Base-by-base conservation (phyloP, 1,139 yeast genomes). In the Geotrichum aggregatum region DNA sequence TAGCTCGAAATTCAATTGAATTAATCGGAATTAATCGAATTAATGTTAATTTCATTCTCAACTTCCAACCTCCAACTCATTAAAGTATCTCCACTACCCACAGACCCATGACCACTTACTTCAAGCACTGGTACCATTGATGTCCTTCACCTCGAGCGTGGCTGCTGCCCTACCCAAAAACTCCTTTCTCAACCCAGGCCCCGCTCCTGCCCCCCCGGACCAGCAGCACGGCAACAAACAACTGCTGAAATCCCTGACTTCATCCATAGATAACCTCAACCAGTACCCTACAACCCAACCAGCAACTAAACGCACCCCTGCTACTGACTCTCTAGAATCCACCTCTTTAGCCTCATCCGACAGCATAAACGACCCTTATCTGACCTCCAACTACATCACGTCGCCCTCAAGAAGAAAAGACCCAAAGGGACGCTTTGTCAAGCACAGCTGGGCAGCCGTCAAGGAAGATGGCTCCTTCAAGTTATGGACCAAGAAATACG, bases 401-500 rank as follows among this genome's bases (percentile, higher is more conserved):
- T 24, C 49, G 7, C 45, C 52, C 19, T 24, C 28, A 5, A 44
- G 21, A 8, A 46, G 43, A 16, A 54, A 52, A 18, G 48, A 50
- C 19, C 36, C 47, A 13, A 55, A 46, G 21, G 57, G 54, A 13
- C 36, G 51, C 19, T 48, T 56, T 24, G 56, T 64, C 44, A 68
- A 66, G 53, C 75, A 74, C 52, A 96, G 98, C 0, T 91, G 96
- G 95, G 91, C 88, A 26, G 87, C 87, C 53, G 83, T 88, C 52
- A 89, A 88, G 67, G 98, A 91, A 62, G 97, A 91, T 61, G 96
- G 96, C 21, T 59, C 70, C 14, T 70, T 73, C 49, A 79, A 87
- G 58, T 75, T 95, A 61, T 92, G 98, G 98, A 89, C 91, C 56
- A 89, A 89, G 66, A 79, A 95, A 61, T 91, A 76, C 66, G 74